Conservation (phyloP, 768 basidiomycete genomes). For the Harrya chromipes region DNA sequence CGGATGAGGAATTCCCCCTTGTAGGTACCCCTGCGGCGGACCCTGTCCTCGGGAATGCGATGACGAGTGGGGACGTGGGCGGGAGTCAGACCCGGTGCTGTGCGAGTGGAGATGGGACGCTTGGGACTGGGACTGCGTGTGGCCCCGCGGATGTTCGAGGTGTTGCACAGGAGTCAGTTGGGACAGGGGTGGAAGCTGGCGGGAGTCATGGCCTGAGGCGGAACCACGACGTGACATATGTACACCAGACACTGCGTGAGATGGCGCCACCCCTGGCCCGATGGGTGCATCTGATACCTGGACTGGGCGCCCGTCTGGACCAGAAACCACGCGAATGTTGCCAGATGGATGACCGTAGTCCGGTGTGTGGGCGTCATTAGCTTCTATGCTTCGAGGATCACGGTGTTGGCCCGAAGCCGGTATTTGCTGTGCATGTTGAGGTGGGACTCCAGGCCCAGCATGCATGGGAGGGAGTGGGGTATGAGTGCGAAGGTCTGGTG, state of each 20-base stretch:
- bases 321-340: slow-evolving; percentile 44
- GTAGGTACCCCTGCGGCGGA: slow-evolving; percentile 31
- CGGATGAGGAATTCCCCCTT: slow-evolving; percentile 39
- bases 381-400: slow-evolving; percentile 41
- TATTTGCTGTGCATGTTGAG: slow-evolving; percentile 29
- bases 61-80: slow-evolving; percentile 49
- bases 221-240: slow-evolving; percentile 46
- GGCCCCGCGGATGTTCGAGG: slow-evolving; percentile 32
- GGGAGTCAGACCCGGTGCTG: slow-evolving; percentile 41
- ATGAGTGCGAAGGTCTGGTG: slow-evolving; percentile 48
- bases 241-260: slow-evolving; percentile 36
- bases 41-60: slow-evolving; percentile 49
- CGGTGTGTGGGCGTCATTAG: slow-evolving; percentile 45
- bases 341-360: slow-evolving; percentile 52
- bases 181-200: slow-evolving; percentile 48
- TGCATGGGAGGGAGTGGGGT: slow-evolving; percentile 32
- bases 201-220: slow-evolving; percentile 41
- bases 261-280: slow-evolving; percentile 37
- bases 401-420: slow-evolving; percentile 25
- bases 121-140: slow-evolving; percentile 35
- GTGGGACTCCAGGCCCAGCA: slow-evolving; percentile 35
- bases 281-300: slow-evolving; percentile 49
- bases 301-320: slow-evolving; percentile 48
- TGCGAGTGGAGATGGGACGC: slow-evolving; percentile 43
- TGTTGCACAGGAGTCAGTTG: slow-evolving; percentile 46